These are phyloP conservation scores for Ligustrum vulgare DNA, from an alignment of 257 asterid species.

Conservation along the genomic window DNA sequence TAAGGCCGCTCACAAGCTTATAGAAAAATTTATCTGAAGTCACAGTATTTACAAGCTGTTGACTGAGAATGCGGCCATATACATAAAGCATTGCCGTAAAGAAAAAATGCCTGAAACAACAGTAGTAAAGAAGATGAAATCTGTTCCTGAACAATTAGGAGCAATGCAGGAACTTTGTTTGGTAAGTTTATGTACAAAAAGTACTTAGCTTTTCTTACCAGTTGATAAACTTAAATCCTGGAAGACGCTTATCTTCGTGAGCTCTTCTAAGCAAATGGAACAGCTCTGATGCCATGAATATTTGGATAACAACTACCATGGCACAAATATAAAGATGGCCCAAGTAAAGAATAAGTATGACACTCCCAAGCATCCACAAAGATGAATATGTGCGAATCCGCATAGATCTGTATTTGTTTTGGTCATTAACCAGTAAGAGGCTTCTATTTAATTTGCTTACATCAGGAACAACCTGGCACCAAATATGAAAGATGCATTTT, in stretches of 20 bases:
- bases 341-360: conserved; percentile 46
- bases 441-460: conserved; percentile 41
- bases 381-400: conserved; percentile 62
- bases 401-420: conserved; percentile 61
- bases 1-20: conserved; percentile 46
- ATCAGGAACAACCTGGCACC: conserved; percentile 43
- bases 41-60: conserved; percentile 52
- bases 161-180: background rate
- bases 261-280: conserved; percentile 58
- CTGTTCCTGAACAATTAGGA: conserved; percentile 27
- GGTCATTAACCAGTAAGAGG: conserved; percentile 46
- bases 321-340: conserved; percentile 75
- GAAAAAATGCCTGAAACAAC: conserved; percentile 62
- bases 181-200: background rate
- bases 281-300: conserved; percentile 62
- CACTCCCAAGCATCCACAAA: conserved; percentile 61
- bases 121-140: background rate
- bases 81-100: conserved; percentile 73
- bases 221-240: conserved; percentile 67
- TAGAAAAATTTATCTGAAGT: conserved; percentile 51
- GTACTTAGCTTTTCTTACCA: conserved; percentile 39
- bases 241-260: conserved; percentile 63
- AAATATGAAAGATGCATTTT: conserved; percentile 10
- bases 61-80: conserved; percentile 60
- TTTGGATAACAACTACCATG: conserved; percentile 60